Evolutionary conservation across 129 eudicot genomes (phyloP).

Genomic region (Helichrysum umbraculigerum): DNA sequence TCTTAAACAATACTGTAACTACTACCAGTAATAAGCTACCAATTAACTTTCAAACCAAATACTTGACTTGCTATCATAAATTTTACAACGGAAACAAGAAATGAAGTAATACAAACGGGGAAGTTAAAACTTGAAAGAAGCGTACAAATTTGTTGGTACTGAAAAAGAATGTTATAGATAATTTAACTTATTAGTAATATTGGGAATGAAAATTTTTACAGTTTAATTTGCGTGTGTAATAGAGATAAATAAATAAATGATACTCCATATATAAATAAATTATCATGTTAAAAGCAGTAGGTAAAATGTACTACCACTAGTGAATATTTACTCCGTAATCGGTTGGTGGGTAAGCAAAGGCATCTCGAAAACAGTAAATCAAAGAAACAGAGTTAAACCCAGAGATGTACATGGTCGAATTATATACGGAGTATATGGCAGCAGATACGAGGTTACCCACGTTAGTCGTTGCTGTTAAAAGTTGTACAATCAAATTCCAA

Average conservation of each 20-base stretch:
- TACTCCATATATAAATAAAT: background rate
- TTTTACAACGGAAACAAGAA: too few species aligned
- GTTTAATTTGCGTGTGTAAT: background rate
- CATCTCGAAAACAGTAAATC: slow-evolving; percentile 44
- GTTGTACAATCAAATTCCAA: slow-evolving; percentile 9
- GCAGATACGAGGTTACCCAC: slow-evolving; percentile 70
- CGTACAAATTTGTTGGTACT: background rate
- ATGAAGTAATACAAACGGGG: too few species aligned
- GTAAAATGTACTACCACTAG: background rate
- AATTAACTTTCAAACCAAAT: too few species aligned
- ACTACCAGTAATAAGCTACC: too few species aligned
- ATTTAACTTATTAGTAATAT: background rate
- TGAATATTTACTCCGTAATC: background rate
- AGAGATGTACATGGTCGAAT: slow-evolving; percentile 63
- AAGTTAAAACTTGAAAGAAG: too few species aligned
- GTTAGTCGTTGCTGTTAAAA: slow-evolving; percentile 63
- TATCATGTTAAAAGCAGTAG: background rate
- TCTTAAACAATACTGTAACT: too few species aligned
- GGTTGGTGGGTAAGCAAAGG: slow-evolving; percentile 17
- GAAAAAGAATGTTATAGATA: too few species aligned
- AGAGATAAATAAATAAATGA: too few species aligned
- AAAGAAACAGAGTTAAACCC: slow-evolving; percentile 60
- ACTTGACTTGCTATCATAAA: too few species aligned
- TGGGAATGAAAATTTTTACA: background rate
- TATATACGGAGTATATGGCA: slow-evolving; percentile 65